Evolutionary conservation across 1,284 basidiomycete species (phyloP), one percentile per base, ranked within the genome.

Genomic region (Athelia psychrophila): DNA sequence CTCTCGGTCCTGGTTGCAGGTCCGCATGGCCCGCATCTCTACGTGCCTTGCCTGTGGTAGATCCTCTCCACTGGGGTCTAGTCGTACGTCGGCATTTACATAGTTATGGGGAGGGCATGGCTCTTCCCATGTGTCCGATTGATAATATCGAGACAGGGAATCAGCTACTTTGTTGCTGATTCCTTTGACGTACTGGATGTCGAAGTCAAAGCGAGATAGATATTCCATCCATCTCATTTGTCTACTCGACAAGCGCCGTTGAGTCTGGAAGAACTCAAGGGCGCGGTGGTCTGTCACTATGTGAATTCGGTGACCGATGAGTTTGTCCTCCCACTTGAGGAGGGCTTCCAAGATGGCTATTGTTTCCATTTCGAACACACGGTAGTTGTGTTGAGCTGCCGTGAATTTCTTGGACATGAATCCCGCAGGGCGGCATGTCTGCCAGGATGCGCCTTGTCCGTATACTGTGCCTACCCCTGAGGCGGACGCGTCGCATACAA

Each of bases 341-440:
- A 75, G 57, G 0, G 65, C 68, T 56, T 73, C 67, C 0, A 77
- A 51, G 0, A 75, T 67, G 0, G 66, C 72, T 2, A 77, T 52
- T 0, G 66, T 66, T 46, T 77, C 74, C 3, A 62, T 55, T 47
- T 77, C 68, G 49, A 64, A 68, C 1, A 69, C 64, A 1, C 54
- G 56, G 44, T 77, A 76, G 24, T 70, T 62, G 3, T 62, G 61
- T 53, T 77, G 74, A 1, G 70, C 69, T n/a, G 50, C 24, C 0
- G 69, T 71, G 46, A 76, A 70, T 36, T 77, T 76, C 6, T 64
- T 63, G 0, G 70, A 75, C 56, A 72, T 69, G 48, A 77, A 76
- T 1, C 68, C 72, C 0, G 71, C 70, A 0, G 72, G 68, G 15
- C 62, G n/a, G 48, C 68, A 67, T 0, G 57, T 62, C n/a, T 61